Evolutionary conservation across 257 asterid genomes (phyloP).

Genomic region (Gynochthodes officinalis): DNA sequence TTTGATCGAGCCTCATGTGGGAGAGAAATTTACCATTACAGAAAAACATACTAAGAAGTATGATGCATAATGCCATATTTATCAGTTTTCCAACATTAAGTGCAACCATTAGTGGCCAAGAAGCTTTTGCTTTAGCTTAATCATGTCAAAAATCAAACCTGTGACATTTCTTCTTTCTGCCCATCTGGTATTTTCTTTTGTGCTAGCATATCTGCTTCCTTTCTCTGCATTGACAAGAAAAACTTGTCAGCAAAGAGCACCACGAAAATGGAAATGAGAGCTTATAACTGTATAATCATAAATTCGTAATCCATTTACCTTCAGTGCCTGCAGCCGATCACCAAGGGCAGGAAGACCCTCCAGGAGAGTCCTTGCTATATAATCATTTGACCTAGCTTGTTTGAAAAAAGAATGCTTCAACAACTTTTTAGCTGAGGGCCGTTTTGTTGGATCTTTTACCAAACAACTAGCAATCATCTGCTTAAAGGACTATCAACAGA

Average conservation of each 20-base stretch:
- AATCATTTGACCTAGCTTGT: conserved; percentile 94
- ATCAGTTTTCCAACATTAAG: not conserved
- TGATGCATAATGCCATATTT: not conserved
- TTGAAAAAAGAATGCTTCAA: conserved; percentile 87
- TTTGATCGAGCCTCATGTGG: not conserved
- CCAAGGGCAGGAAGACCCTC: conserved; percentile 94
- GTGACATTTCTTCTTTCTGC: conserved; percentile 86
- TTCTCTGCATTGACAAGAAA: conserved; percentile 44
- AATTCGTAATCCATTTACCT: conserved; percentile 45
- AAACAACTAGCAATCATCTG: conserved; percentile 97
- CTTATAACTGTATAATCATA: not conserved
- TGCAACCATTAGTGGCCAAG: not conserved
- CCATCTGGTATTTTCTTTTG: conserved; percentile 97
- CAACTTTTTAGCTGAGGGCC: conserved; percentile 88
- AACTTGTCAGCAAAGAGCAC: conserved; percentile 27
- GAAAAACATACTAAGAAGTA: not conserved
- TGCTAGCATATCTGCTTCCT: conserved; percentile 96
- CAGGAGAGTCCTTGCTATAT: conserved; percentile 61
- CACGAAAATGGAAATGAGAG: conserved; percentile 15
- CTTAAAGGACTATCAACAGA: conserved; percentile 70
- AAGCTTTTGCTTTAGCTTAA: not conserved
- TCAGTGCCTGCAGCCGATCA: conserved; percentile 71
- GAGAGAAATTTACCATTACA: not conserved
- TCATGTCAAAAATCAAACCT: conserved; percentile 46
- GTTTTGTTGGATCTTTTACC: conserved; percentile 94